Conservation (phyloP, 148 eudicot species). For the Agrostemma githago region DNA sequence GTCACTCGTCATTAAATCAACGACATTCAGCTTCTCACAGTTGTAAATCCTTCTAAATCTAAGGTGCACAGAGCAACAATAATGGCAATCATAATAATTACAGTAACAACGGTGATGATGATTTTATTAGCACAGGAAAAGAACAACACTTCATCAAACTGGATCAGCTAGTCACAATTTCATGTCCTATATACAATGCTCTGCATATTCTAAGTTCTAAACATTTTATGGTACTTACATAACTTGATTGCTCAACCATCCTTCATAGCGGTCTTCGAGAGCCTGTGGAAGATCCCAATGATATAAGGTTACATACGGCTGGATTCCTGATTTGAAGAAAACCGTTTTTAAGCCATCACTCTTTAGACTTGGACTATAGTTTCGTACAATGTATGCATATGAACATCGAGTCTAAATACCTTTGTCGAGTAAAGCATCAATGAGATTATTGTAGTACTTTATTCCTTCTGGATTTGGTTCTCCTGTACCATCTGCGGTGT, state of each 20-base stretch:
- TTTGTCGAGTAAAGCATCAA: constrained; percentile 70
- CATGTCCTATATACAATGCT: neutral
- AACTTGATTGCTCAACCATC: constrained; percentile 65
- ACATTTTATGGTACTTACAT: constrained; percentile 42
- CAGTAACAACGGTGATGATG: neutral
- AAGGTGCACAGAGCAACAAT: neutral
- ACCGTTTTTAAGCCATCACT: neutral
- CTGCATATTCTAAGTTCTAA: neutral
- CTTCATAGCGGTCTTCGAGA: constrained; percentile 82
- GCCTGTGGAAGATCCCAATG: constrained; percentile 99
- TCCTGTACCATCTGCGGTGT: constrained; percentile 78
- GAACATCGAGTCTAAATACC: constrained; percentile 35
- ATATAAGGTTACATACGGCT: constrained; percentile 80
- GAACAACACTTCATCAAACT: neutral
- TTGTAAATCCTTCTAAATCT: neutral
- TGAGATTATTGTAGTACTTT: constrained; percentile 70
- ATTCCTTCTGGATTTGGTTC: constrained; percentile 84
- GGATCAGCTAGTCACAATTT: neutral
- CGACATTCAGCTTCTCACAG: neutral
- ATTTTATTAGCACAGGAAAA: constrained; percentile 10
- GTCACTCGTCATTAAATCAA: neutral
- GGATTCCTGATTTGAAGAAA: constrained; percentile 54
- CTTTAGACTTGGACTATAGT: neutral
- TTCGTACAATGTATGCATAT: neutral
- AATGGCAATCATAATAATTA: neutral